Percentiles rank a stretch among this genome's conserved stretches.
Conservation (phyloP, 129 eudicot species). For the carrot (Daucus carota) region DH1_v3.0 NC_030381.2:24383001-24383500, state of each 20-base stretch:
- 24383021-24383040: conserved; percentile 88
- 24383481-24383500: no score
- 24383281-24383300: no score
- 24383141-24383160: neutral
- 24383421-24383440: no score
- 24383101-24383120: conserved; percentile 58
- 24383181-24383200: neutral
- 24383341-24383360: no score
- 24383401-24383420: no score
- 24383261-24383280: no score
- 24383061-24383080: conserved; percentile 63
- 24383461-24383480: no score
- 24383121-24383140: conserved; percentile 73
- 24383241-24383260: conserved; percentile 85
- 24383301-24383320: no score
- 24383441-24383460: no score
- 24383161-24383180: neutral
- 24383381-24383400: no score
- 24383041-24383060: conserved; percentile 24
- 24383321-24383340: no score
- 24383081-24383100: conserved; percentile 64
- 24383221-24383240: conserved; percentile 83
- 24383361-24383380: no score
- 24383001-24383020: conserved; percentile 64
- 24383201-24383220: neutral